Percentiles rank a stretch among this genome's conserved stretches.
phyloP scores from a whole-genome alignment of 2,329 filamentous ascomycete species.

The Pseudogymnoascus verrucosus region DNA sequence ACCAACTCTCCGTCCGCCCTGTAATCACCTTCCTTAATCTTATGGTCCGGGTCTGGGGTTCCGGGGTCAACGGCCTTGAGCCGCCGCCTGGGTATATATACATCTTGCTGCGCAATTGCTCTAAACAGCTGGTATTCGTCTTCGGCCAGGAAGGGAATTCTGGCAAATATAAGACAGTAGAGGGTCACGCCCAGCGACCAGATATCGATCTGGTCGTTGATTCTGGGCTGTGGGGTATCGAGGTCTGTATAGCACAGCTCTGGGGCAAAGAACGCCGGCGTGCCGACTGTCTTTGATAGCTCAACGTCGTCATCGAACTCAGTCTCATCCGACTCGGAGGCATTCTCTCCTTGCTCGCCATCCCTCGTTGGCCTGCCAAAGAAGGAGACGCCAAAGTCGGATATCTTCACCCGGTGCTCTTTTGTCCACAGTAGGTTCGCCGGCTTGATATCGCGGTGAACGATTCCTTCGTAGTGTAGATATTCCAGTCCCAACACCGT shows the following conservation, averaged over 20 bases:
- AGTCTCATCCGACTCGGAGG: constrained; percentile 71
- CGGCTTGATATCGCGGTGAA: constrained; percentile 78
- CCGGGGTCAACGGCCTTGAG: constrained; percentile 63
- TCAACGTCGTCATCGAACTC: constrained; percentile 91
- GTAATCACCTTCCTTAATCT: constrained; percentile 52
- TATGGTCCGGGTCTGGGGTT: constrained; percentile 23
- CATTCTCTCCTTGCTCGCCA: constrained; percentile 67
- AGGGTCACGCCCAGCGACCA: constrained; percentile 96
- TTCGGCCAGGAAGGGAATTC: constrained; percentile 85
- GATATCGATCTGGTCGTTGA: constrained; percentile 91
- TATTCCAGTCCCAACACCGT: constrained; percentile 92
- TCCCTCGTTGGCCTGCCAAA: constrained; percentile 82
- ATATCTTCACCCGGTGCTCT: constrained; percentile 88
- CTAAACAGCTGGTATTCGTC: constrained; percentile 89
- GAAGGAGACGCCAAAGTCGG: constrained; percentile 97
- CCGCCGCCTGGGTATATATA: constrained; percentile 75
- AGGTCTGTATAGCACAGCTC: constrained; percentile 88
- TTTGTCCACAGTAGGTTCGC: constrained; percentile 85
- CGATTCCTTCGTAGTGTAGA: constrained; percentile 77
- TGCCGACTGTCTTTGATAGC: constrained; percentile 95
- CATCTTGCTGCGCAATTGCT: constrained; percentile 85
- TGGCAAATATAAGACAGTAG: constrained; percentile 89
- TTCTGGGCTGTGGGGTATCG: constrained; percentile 59
- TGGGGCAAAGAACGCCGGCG: constrained; percentile 93
- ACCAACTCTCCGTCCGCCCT: constrained; percentile 69